A percentile compares a stretch with the other conserved stretches of the same genome.
Evolutionary conservation across 2,329 filamentous ascomycete genomes (phyloP).

Genomic region (Arthrobotrys iridis): DNA sequence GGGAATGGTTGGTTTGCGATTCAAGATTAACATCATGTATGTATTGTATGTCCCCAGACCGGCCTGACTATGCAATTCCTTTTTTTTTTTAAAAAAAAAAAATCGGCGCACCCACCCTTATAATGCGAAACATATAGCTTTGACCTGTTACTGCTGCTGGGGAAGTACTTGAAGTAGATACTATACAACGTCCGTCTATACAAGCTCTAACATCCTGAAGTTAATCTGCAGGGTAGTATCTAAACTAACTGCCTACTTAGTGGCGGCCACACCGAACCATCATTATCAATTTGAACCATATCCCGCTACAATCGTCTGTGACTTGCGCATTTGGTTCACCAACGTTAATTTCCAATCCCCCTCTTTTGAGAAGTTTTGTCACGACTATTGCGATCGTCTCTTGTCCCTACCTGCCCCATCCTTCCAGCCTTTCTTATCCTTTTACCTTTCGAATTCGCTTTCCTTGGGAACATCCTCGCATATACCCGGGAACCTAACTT

Average conservation of each 20-base stretch:
- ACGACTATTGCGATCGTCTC: constrained; percentile 16
- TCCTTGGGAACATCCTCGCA: constrained; percentile 30
- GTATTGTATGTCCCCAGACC: constrained; percentile 3
- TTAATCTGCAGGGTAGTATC: constrained; percentile 32
- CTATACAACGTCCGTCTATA: constrained; percentile 21
- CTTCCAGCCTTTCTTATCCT: constrained; percentile 1
- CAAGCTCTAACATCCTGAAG: constrained; percentile 18
- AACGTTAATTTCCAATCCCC: constrained; percentile 32
- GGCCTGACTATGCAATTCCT: constrained; percentile 12
- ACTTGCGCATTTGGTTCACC: constrained; percentile 49
- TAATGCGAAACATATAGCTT: constrained; percentile 49
- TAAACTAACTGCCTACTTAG: constrained; percentile 35
- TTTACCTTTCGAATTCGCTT: not conserved
- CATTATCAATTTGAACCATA: constrained; percentile 52
- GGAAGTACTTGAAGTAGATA: constrained; percentile 18
- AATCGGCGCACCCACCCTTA: constrained; percentile 31
- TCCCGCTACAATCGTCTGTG: constrained; percentile 45
- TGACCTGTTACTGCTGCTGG: constrained; percentile 39
- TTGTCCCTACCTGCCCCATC: not conserved
- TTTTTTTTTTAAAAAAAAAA: constrained; percentile 17
- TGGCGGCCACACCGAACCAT: constrained; percentile 45
- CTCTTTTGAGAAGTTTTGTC: constrained; percentile 10
- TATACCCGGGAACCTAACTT: constrained; percentile 51
- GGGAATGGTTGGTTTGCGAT: constrained; percentile 49
- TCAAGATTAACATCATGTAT: constrained; percentile 11